Evolutionary conservation across 495 filamentous ascomycete species (phyloP).

Genomic region (Cenococcum geophilum): DNA sequence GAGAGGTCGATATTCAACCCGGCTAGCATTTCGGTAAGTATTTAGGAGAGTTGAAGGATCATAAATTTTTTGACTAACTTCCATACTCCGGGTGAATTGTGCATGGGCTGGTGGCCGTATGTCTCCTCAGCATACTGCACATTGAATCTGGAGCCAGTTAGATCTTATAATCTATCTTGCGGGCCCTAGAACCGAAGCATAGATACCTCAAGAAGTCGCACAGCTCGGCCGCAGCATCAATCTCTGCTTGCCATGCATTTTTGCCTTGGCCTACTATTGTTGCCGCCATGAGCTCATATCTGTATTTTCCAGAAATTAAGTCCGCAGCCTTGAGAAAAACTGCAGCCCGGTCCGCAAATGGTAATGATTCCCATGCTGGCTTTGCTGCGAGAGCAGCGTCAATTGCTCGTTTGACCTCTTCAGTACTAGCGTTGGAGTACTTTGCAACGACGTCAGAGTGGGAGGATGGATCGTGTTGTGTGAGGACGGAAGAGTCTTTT

Average conservation of each 20-base stretch:
- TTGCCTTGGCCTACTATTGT: conserved; percentile 95
- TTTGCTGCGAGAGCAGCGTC: conserved; percentile 75
- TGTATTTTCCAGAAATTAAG: conserved; percentile 79
- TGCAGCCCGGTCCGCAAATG: conserved; percentile 85
- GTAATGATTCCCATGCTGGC: conserved; percentile 68
- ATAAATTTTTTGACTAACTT: conserved; percentile 29
- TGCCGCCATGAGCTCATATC: conserved; percentile 86
- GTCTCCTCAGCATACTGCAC: conserved; percentile 41
- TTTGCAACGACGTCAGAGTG: conserved; percentile 66
- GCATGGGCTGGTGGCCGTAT: conserved; percentile 39
- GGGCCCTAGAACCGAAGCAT: neutral
- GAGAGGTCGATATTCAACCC: conserved; percentile 41
- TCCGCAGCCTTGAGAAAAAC: conserved; percentile 92
- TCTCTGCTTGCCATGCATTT: conserved; percentile 95
- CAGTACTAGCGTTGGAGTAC: conserved; percentile 67
- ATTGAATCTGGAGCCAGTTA: conserved; percentile 42
- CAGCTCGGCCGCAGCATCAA: conserved; percentile 87
- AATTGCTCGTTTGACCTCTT: conserved; percentile 70
- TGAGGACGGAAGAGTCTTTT: conserved; percentile 47
- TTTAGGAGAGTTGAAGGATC: neutral
- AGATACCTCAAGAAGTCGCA: conserved; percentile 66
- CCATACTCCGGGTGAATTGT: conserved; percentile 41
- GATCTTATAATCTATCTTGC: neutral
- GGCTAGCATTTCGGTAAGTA: conserved; percentile 23
- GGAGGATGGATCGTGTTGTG: conserved; percentile 68